These are phyloP conservation scores for Erodium trifolium DNA, from an alignment of 441 rosid genomes.

Conservation along the genomic window DNA sequence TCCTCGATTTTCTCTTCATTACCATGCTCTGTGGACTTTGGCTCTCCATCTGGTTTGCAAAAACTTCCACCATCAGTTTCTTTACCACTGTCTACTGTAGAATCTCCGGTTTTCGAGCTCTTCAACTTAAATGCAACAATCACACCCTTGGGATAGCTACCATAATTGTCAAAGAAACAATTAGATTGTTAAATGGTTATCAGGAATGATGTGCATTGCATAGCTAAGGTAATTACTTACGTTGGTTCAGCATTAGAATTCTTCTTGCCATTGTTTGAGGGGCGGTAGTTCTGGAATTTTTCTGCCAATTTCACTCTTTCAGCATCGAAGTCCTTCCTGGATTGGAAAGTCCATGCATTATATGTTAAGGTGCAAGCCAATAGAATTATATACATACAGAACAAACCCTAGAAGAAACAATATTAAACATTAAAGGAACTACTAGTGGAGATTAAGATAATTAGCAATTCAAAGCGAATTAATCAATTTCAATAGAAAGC, in stretches of 20 bases:
- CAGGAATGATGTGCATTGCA: not conserved
- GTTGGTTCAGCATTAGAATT: constrained; percentile 24
- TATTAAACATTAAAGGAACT: too few species aligned
- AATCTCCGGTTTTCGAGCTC: constrained; percentile 33
- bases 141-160: constrained; percentile 82
- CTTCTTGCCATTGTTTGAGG: constrained; percentile 25
- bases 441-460: not conserved
- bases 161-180: constrained; percentile 10
- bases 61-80: constrained; percentile 20
- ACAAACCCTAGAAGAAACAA: not conserved
- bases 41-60: constrained; percentile 23
- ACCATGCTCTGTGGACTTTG: constrained; percentile 22
- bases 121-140: constrained; percentile 72
- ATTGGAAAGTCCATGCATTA: not conserved
- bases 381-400: too few species aligned
- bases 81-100: constrained; percentile 29
- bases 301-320: constrained; percentile 42
- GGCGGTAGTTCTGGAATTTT: constrained; percentile 32
- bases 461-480: not conserved
- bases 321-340: constrained; percentile 42
- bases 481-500: not conserved
- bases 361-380: not conserved
- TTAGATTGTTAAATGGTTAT: constrained; percentile 9
- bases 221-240: constrained; percentile 24
- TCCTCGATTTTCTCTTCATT: not conserved